Evolutionary conservation across 176 grass and related monocot species (phyloP).

Genomic region (Zizania latifolia): DNA sequence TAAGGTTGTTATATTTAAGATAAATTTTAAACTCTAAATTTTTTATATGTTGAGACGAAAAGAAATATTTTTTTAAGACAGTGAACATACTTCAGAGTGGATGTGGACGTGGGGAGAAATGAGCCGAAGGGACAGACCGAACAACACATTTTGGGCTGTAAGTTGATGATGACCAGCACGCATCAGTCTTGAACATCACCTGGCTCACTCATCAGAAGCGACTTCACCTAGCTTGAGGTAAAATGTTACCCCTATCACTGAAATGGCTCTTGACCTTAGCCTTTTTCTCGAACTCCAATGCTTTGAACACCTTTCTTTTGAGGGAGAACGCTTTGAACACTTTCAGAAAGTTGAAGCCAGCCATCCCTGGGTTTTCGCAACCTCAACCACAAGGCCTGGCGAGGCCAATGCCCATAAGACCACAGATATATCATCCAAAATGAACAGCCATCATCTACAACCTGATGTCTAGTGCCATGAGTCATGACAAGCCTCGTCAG

Average conservation of each 20-base stretch:
- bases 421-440: neutral
- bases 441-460: neutral
- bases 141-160: neutral
- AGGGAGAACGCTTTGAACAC: slow-evolving; percentile 5
- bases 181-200: slow-evolving; percentile 7
- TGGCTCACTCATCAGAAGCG: neutral
- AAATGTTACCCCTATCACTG: neutral
- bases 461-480: slow-evolving; percentile 15
- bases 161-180: slow-evolving; percentile 20
- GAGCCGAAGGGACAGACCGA: neutral
- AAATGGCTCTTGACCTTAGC: neutral
- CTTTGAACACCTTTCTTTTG: neutral
- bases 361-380: slow-evolving; percentile 7
- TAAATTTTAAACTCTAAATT: too few species aligned
- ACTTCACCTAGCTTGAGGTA: neutral
- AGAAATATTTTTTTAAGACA: neutral
- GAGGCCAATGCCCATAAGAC: neutral
- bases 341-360: slow-evolving; percentile 33
- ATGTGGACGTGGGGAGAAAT: neutral
- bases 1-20: too few species aligned
- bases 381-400: neutral
- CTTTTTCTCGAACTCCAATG: slow-evolving; percentile 22
- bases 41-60: too few species aligned
- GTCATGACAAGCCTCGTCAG: neutral
- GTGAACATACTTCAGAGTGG: neutral